Evolutionary conservation across 331 rosid genomes (phyloP).

Genomic region (Quercus phellos): DNA sequence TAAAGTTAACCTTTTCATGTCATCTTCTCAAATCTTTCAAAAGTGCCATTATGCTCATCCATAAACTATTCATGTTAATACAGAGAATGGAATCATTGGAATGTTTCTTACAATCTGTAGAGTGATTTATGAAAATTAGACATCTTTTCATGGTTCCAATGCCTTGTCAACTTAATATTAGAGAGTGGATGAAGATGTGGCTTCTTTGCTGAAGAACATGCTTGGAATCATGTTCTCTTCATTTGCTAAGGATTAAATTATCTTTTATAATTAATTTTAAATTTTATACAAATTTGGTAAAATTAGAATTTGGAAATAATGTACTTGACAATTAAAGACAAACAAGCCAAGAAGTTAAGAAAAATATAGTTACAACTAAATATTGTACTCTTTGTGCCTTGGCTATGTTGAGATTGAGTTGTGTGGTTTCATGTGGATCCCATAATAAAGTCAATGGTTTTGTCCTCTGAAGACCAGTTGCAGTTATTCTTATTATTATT

Average conservation of each 20-base stretch:
- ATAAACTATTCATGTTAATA: background rate
- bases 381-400: background rate
- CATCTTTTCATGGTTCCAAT: background rate
- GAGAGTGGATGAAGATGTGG: background rate
- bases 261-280: background rate
- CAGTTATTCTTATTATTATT: background rate
- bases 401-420: background rate
- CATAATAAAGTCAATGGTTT: background rate
- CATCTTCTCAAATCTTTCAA: background rate
- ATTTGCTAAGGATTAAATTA: background rate
- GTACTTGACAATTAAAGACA: background rate
- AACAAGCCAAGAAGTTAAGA: background rate
- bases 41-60: background rate
- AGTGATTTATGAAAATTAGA: background rate
- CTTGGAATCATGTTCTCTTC: background rate
- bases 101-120: background rate
- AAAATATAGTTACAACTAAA: background rate
- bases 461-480: background rate
- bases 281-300: background rate
- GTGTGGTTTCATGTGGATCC: background rate
- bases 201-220: background rate
- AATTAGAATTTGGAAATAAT: background rate
- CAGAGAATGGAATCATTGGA: background rate
- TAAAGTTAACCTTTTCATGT: background rate
- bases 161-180: background rate